Conservation (phyloP, 1,284 basidiomycete species). For the Kwoniella shivajii region DNA sequence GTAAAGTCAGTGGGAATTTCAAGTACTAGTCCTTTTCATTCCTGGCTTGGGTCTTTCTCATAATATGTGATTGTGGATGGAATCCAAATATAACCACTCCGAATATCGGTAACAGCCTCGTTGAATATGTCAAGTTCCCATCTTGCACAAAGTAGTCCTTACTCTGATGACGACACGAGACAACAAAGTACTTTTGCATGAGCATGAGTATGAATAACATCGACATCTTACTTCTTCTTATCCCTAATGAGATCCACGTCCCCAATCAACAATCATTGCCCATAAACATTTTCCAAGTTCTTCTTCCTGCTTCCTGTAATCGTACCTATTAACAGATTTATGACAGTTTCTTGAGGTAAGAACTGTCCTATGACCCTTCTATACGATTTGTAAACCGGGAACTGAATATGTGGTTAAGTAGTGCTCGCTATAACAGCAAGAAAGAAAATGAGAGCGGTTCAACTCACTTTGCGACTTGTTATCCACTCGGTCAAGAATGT, state of each 20-base stretch:
- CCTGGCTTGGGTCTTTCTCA: no score
- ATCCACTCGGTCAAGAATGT: slow-evolving; percentile 80
- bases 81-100: no score
- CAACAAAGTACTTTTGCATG: no score
- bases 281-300: slow-evolving; percentile 13
- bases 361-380: slow-evolving; percentile 82
- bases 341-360: slow-evolving; percentile 60
- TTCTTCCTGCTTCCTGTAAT: slow-evolving; percentile 15
- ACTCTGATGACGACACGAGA: no score
- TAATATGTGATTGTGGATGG: no score
- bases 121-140: no score
- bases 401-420: slow-evolving; percentile 51
- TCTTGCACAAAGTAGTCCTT: no score
- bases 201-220: no score
- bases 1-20: slow-evolving; percentile 32
- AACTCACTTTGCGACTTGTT: slow-evolving; percentile 62
- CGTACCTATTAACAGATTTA: slow-evolving; percentile 48
- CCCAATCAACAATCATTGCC: no score
- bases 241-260: no score
- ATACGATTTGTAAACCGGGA: slow-evolving; percentile 75
- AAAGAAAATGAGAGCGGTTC: not conserved
- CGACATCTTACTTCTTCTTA: no score
- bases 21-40: slow-evolving; percentile 32
- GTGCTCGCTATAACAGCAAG: not conserved
- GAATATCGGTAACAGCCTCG: no score